Conservation (phyloP, 257 asterid species). For the Capsicum chinense region DNA sequence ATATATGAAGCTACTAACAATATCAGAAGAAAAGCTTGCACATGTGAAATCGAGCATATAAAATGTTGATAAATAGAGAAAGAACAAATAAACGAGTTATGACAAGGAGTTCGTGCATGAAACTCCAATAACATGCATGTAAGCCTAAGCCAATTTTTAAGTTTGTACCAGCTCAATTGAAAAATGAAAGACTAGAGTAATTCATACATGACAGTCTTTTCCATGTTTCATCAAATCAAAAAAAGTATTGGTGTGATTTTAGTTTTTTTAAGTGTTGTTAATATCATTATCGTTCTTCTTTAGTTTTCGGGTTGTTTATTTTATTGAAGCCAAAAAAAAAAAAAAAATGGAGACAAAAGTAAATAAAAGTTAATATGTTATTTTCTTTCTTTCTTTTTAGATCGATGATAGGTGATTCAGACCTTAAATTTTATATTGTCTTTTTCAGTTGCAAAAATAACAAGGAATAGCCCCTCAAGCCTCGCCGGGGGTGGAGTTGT, state of each 20-base stretch:
- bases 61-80: neutral
- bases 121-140: neutral
- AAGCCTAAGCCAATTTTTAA: neutral
- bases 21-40: neutral
- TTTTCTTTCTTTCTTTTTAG: too few relatives aligned
- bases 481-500: neutral
- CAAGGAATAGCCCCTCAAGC: too few relatives aligned
- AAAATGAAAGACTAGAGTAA: neutral
- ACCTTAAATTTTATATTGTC: too few relatives aligned
- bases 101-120: neutral
- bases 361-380: too few relatives aligned
- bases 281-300: too few relatives aligned
- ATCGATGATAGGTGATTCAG: too few relatives aligned
- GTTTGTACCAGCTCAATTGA: neutral
- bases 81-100: neutral
- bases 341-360: too few relatives aligned
- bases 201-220: constrained; percentile 52
- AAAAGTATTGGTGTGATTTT: too few relatives aligned
- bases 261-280: too few relatives aligned
- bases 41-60: neutral
- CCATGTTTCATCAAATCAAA: constrained; percentile 36
- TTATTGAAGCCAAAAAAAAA: too few relatives aligned
- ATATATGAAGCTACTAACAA: neutral
- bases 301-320: too few relatives aligned
- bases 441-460: too few relatives aligned